A percentile compares a stretch with the other conserved stretches of the same genome.
phyloP scores from a whole-genome alignment of 2,329 filamentous ascomycete species.

The Canariomyces notabilis region DNA sequence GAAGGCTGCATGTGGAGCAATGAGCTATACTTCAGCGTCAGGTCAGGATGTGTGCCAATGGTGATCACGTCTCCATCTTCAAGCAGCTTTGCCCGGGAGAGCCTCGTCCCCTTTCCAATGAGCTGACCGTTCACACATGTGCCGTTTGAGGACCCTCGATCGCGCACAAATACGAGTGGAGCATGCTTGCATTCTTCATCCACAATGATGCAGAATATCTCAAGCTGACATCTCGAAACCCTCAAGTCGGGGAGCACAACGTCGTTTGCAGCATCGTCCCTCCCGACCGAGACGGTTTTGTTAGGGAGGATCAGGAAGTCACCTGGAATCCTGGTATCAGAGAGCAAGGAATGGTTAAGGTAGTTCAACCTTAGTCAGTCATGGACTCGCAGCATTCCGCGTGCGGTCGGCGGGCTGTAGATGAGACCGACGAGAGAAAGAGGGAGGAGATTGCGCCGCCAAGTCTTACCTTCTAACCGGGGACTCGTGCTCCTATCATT shows the following conservation, averaged over 20 bases:
- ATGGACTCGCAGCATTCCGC: no score
- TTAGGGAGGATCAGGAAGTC: conserved; percentile 9
- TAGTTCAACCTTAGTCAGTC: no score
- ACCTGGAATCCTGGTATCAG: conserved; percentile 4
- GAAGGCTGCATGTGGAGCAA: conserved; percentile 6
- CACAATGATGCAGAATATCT: conserved; percentile 51
- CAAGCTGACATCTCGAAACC: conserved; percentile 51
- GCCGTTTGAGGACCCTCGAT: conserved; percentile 49
- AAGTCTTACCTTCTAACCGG: not conserved
- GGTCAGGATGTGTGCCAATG: conserved; percentile 30
- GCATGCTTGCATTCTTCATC: conserved; percentile 32
- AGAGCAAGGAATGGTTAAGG: not conserved
- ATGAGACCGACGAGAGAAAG: no score
- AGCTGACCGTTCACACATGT: conserved; percentile 46
- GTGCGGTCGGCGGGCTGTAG: no score
- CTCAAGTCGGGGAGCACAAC: conserved; percentile 33
- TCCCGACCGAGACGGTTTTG: conserved; percentile 16
- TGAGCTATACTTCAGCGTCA: conserved; percentile 34
- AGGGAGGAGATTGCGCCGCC: not conserved
- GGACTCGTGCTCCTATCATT: conserved; percentile 12
- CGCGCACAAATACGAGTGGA: conserved; percentile 50
- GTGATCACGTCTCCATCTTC: conserved; percentile 46
- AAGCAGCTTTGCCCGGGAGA: conserved; percentile 44
- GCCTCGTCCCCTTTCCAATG: conserved; percentile 36
- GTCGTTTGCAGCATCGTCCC: conserved; percentile 14